These are phyloP conservation scores for Cladosporium velox DNA, from an alignment of 2,329 filamentous ascomycete species.

Conservation along the genomic window DNA sequence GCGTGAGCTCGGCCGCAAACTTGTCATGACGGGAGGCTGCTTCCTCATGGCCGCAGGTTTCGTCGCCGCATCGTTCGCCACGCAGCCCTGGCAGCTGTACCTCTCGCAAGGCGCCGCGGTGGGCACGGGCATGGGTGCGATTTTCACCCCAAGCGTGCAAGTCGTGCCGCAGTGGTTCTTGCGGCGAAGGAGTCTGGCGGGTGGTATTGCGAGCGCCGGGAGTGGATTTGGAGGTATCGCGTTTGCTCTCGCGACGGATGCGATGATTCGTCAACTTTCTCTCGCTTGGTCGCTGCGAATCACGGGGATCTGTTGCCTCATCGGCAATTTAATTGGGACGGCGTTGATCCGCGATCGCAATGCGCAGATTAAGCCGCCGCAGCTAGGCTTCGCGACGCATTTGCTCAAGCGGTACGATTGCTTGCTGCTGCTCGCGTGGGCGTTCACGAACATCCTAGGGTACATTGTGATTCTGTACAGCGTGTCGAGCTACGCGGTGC, in stretches of 20 bases:
- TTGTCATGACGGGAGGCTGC: slow-evolving; percentile 37
- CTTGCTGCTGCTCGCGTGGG: slow-evolving; percentile 43
- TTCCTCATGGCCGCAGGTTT: slow-evolving; percentile 37
- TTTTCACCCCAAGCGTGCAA: slow-evolving; percentile 43
- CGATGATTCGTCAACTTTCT: slow-evolving; percentile 41
- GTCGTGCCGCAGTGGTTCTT: slow-evolving; percentile 48
- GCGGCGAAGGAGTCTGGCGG: slow-evolving; percentile 43
- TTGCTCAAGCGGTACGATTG: slow-evolving; percentile 39
- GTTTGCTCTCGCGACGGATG: slow-evolving; percentile 39
- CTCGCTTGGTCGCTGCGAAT: slow-evolving; percentile 46
- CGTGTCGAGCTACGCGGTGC: slow-evolving; percentile 50
- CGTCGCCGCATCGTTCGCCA: slow-evolving; percentile 40
- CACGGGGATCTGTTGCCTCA: slow-evolving; percentile 40
- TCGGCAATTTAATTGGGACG: slow-evolving; percentile 36
- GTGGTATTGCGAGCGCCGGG: slow-evolving; percentile 43
- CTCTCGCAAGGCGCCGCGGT: slow-evolving; percentile 45
- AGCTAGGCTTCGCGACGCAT: slow-evolving; percentile 39
- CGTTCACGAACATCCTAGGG: slow-evolving; percentile 50
- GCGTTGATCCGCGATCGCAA: slow-evolving; percentile 37
- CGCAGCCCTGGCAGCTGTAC: slow-evolving; percentile 42
- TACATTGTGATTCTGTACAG: slow-evolving; percentile 52
- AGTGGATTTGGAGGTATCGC: slow-evolving; percentile 45
- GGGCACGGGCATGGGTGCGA: slow-evolving; percentile 44
- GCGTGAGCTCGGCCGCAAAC: slow-evolving; percentile 32
- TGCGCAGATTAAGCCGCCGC: slow-evolving; percentile 35